phyloP scores from a whole-genome alignment of 345 rosid genomes.

The Punica granatum region DNA sequence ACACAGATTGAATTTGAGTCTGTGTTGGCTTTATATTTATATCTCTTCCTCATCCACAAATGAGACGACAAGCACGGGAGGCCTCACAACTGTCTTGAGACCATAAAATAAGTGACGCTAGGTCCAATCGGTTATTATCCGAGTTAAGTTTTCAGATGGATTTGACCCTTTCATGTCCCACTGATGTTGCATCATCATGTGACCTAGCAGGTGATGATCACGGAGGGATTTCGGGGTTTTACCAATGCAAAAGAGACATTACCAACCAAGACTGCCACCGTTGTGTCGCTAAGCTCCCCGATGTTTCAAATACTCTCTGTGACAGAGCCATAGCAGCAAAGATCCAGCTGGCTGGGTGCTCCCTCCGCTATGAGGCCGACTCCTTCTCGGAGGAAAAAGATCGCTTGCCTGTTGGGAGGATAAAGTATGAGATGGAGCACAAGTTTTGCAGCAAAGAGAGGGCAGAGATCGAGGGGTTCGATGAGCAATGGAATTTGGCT shows the following conservation, averaged over 20 bases:
- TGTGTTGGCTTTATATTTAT: too few relatives aligned
- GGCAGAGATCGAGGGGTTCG: conserved; percentile 32
- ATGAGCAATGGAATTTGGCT: conserved; percentile 37
- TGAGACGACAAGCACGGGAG: too few relatives aligned
- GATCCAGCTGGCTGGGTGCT: conserved; percentile 71
- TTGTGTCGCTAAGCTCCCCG: conserved; percentile 42
- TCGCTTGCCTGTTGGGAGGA: background rate
- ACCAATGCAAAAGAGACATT: conserved; percentile 57
- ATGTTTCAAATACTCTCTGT: conserved; percentile 32
- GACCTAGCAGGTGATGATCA: conserved; percentile 23
- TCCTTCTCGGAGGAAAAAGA: conserved; percentile 12
- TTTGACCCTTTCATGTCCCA: too few relatives aligned
- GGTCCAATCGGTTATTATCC: too few relatives aligned
- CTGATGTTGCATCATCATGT: too few relatives aligned
- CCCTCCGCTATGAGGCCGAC: conserved; percentile 42
- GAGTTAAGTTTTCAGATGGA: too few relatives aligned
- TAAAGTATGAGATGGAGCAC: conserved; percentile 32
- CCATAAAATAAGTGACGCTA: too few relatives aligned
- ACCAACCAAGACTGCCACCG: conserved; percentile 32
- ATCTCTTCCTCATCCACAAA: too few relatives aligned
- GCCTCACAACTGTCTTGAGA: too few relatives aligned
- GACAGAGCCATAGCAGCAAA: conserved; percentile 37
- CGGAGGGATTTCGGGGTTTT: conserved; percentile 49
- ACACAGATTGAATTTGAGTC: too few relatives aligned
- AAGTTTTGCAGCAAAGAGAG: conserved; percentile 35